Conservation (phyloP, 352 stramenopile species). For the Phytopythium boreale region DNA sequence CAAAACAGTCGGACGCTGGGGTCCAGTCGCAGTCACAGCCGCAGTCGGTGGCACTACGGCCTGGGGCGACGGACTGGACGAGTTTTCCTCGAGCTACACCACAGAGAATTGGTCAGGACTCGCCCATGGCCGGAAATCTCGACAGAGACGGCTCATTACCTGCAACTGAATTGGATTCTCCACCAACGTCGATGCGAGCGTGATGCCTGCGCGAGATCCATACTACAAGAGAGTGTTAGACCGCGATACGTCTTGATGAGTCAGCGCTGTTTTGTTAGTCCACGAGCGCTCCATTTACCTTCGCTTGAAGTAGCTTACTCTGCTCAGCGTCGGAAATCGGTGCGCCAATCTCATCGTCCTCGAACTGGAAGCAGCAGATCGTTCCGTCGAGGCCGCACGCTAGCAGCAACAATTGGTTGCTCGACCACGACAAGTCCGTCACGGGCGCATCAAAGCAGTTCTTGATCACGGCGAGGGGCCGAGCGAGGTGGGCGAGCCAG, state of each 20-base stretch:
- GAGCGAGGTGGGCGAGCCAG: constrained; percentile 76
- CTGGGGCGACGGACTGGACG: constrained; percentile 18
- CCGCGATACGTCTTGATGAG: not conserved
- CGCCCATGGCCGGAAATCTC: not conserved
- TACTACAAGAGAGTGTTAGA: constrained; percentile 42
- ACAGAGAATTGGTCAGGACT: not conserved
- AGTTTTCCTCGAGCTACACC: constrained; percentile 64
- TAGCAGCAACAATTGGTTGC: constrained; percentile 52
- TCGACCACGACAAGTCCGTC: constrained; percentile 78
- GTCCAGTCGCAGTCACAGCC: constrained; percentile 1
- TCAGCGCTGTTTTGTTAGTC: not conserved
- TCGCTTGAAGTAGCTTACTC: constrained; percentile 78
- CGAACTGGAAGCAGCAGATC: constrained; percentile 85
- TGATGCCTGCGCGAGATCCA: constrained; percentile 75
- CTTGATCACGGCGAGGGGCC: constrained; percentile 74
- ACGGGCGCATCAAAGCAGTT: constrained; percentile 84
- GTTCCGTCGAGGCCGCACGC: constrained; percentile 75
- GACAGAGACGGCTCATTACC: constrained; percentile 19
- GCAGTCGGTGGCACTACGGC: constrained; percentile 9
- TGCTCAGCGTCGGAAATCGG: constrained; percentile 70
- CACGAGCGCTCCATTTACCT: constrained; percentile 27
- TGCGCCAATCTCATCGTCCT: constrained; percentile 52
- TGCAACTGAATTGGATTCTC: constrained; percentile 81
- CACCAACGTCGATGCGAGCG: constrained; percentile 69
- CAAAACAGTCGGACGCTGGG: constrained; percentile 40